These are phyloP conservation scores for Fusarium sp. DNA, from an alignment of 2,329 filamentous ascomycete genomes.

Conservation along the genomic window DNA sequence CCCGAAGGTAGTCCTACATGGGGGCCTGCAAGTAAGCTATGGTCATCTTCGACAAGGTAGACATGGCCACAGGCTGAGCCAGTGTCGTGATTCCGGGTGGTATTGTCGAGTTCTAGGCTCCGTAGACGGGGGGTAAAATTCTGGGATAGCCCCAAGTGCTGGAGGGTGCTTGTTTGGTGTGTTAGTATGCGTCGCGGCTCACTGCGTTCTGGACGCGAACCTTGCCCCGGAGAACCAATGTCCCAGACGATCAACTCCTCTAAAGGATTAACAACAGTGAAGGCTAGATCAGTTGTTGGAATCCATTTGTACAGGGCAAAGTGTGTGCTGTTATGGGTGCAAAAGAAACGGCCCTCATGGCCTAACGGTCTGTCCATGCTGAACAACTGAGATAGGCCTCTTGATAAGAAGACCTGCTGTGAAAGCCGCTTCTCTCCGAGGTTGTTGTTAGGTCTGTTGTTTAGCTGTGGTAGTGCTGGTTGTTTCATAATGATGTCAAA, in stretches of 20 bases:
- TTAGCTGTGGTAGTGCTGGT: constrained; percentile 7
- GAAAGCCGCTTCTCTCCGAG: background rate
- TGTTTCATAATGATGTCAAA: constrained; percentile 56
- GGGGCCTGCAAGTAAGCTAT: constrained; percentile 57
- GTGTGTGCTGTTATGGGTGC: constrained; percentile 64
- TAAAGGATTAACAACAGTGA: constrained; percentile 63
- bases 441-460: background rate
- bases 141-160: constrained; percentile 62
- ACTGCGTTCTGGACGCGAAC: background rate
- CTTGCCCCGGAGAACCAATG: constrained; percentile 53
- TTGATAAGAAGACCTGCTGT: background rate
- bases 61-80: constrained; percentile 49
- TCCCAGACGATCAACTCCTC: constrained; percentile 68
- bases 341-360: constrained; percentile 67
- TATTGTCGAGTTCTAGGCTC: constrained; percentile 58
- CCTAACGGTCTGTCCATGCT: constrained; percentile 66
- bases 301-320: constrained; percentile 68
- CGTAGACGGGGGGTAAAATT: constrained; percentile 58
- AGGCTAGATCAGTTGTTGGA: constrained; percentile 62
- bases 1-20: constrained; percentile 53
- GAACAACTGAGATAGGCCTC: constrained; percentile 61
- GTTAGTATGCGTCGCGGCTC: background rate
- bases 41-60: constrained; percentile 65
- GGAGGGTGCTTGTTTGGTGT: constrained; percentile 60
- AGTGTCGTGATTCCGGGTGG: constrained; percentile 48